Conservation (phyloP, 129 eudicot species). For the Solidago caesia region DNA sequence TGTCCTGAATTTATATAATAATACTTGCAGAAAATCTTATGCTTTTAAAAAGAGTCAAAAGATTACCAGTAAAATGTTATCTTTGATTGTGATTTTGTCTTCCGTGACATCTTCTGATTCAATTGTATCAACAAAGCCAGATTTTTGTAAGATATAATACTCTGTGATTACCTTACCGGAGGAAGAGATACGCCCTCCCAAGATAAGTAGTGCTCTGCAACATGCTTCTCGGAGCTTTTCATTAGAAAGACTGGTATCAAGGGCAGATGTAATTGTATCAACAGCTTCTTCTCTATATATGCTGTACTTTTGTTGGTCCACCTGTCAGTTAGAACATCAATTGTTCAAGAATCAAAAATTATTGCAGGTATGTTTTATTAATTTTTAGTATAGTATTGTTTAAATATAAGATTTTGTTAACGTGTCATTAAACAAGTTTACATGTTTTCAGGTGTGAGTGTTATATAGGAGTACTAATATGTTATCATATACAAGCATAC, state of each 20-base stretch:
- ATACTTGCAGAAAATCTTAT: background rate
- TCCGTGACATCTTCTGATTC: conserved; percentile 43
- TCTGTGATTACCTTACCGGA: conserved; percentile 63
- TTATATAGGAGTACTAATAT: background rate
- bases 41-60: background rate
- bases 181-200: conserved; percentile 68
- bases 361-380: background rate
- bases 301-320: conserved; percentile 47
- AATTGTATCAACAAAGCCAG: conserved; percentile 52
- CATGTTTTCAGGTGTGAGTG: background rate
- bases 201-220: conserved; percentile 63
- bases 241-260: conserved; percentile 49
- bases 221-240: conserved; percentile 52
- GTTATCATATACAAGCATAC: conserved; percentile 33
- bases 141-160: conserved; percentile 63
- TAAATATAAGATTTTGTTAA: background rate
- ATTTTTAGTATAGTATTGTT: background rate
- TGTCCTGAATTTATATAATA: background rate
- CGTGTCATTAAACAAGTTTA: background rate
- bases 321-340: conserved; percentile 42
- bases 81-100: conserved; percentile 29
- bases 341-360: conserved; percentile 14
- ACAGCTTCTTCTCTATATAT: conserved; percentile 68
- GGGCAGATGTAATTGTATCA: conserved; percentile 51
- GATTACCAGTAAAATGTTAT: conserved; percentile 36